Evolutionary conservation across 2,329 filamentous ascomycete genomes (phyloP).

Genomic region (Sporothrix variecibatus): DNA sequence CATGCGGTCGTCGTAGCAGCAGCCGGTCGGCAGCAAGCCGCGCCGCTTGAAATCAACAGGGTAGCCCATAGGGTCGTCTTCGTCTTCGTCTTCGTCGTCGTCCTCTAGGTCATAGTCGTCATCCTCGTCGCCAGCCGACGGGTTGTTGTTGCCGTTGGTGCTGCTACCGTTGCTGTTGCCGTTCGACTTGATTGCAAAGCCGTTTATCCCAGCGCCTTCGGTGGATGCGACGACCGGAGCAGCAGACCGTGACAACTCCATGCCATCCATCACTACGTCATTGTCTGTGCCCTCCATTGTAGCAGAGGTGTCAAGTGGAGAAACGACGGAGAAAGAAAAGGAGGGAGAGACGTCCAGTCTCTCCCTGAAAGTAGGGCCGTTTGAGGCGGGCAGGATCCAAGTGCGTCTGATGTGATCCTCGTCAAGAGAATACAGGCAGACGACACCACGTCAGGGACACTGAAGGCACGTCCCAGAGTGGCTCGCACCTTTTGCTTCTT

Average conservation of each 20-base stretch:
- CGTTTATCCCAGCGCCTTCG: constrained; percentile 9
- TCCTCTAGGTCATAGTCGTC: constrained; percentile 42
- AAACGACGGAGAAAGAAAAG: neutral
- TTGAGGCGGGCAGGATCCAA: neutral
- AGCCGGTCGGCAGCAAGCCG: constrained; percentile 67
- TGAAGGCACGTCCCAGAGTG: neutral
- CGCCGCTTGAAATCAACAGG: constrained; percentile 43
- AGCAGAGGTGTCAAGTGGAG: neutral
- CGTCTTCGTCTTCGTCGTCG: constrained; percentile 38
- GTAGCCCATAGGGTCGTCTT: constrained; percentile 35
- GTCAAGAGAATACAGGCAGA: neutral
- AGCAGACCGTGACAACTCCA: constrained; percentile 6
- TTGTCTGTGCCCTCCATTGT: constrained; percentile 27
- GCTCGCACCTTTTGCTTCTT: neutral
- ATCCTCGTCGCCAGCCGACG: constrained; percentile 45
- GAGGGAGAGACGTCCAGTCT: constrained; percentile 19
- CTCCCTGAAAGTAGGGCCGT: constrained; percentile 8
- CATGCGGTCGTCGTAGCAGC: constrained; percentile 94
- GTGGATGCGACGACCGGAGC: neutral
- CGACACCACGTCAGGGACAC: neutral
- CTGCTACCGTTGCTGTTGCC: constrained; percentile 4
- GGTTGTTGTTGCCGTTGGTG: constrained; percentile 25
- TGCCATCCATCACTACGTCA: constrained; percentile 34
- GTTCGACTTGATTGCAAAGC: neutral
- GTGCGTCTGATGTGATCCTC: neutral